Percentiles rank a stretch among this genome's conserved stretches.
Evolutionary conservation across 805 yeast genomes (phyloP).

Genomic region (Gaillardinia entomophila): DNA sequence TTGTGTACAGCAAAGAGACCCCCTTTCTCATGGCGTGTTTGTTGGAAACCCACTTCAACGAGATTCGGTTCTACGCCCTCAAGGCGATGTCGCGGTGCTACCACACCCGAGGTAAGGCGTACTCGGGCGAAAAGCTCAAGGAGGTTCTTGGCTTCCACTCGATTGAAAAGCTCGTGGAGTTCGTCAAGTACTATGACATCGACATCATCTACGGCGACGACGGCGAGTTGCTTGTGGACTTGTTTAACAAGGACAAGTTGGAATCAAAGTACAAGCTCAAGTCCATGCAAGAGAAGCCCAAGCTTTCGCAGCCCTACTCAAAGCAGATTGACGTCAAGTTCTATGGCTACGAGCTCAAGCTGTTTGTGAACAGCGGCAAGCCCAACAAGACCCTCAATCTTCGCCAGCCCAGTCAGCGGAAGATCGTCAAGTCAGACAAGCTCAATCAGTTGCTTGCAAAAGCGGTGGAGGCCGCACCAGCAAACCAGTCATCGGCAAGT

Average conservation of each 20-base stretch:
- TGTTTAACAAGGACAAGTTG: conserved; percentile 37
- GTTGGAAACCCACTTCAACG: conserved; percentile 74
- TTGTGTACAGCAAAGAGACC: conserved; percentile 38
- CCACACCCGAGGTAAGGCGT: conserved; percentile 68
- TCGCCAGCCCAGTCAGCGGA: conserved; percentile 2
- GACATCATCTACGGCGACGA: conserved; percentile 27
- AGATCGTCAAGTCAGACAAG: neutral
- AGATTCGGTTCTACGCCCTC: conserved; percentile 68
- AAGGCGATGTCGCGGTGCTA: conserved; percentile 58
- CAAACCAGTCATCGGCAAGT: too few species aligned
- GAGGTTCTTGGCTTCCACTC: conserved; percentile 63
- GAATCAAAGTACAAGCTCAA: conserved; percentile 33
- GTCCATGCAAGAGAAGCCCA: conserved; percentile 34
- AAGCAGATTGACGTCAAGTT: conserved; percentile 22
- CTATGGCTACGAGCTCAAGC: conserved; percentile 14
- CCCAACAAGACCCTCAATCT: conserved; percentile 22
- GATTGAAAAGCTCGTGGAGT: conserved; percentile 44
- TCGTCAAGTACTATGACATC: conserved; percentile 62
- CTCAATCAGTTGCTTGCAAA: too few species aligned
- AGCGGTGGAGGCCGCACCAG: too few species aligned
- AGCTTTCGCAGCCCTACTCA: conserved; percentile 29
- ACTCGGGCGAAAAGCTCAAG: conserved; percentile 43
- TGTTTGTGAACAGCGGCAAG: conserved; percentile 29
- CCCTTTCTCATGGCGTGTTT: conserved; percentile 72
- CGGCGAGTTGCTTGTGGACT: conserved; percentile 27